Evolutionary conservation across 2,329 filamentous ascomycete species (phyloP), one percentile per base, ranked within the genome.

Genomic region (Fusarium subtropicale): DNA sequence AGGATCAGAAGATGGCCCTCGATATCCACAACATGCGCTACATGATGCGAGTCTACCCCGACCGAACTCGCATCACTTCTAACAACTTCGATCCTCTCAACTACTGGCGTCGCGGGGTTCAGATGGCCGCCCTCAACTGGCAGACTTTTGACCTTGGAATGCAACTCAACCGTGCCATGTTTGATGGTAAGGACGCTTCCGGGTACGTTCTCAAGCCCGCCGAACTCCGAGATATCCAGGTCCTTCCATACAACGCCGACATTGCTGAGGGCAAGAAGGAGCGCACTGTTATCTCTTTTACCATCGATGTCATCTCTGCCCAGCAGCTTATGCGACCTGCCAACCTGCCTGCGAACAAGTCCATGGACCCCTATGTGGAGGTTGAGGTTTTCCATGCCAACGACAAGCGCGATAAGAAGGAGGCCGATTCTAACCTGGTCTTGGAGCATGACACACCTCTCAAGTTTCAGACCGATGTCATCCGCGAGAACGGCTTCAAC

Each of bases 101-200:
- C 66, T 97, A 96, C 77, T 99, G 96, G 96, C 90, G 95, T 53
- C 90, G 93, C 44, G 96, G 96, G 33, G 96, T 97, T 20, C 96
- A 99, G 80, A 98, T 99, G 95, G 94, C 92, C 16, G 96, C 96
- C 1, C 85, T 98, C 67, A 99, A 99, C 81, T 98, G 96, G 95
- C 96, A 99, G 81, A 98, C 94, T 0, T 97, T 97, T 76, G 96
- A 98, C 76, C 86, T 97, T 20, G 93, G 94, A 46, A 96, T 97
- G 88, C 95, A 98, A 77, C 87, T 98, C 79, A 98, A 98, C 78
- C 92, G 96, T 72, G 96, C 96, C 75, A 98, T 99, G 96, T 99
- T 97, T 77, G 92, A 94, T 47, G 93, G 93, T 44, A 90, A 87
- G 15, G 96, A 97, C 80, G 88, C 90, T 58, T 92, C 92, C 4